These are phyloP conservation scores for Coriolopsis trogii DNA, from an alignment of 1,284 basidiomycete species.

Conservation along the genomic window DNA sequence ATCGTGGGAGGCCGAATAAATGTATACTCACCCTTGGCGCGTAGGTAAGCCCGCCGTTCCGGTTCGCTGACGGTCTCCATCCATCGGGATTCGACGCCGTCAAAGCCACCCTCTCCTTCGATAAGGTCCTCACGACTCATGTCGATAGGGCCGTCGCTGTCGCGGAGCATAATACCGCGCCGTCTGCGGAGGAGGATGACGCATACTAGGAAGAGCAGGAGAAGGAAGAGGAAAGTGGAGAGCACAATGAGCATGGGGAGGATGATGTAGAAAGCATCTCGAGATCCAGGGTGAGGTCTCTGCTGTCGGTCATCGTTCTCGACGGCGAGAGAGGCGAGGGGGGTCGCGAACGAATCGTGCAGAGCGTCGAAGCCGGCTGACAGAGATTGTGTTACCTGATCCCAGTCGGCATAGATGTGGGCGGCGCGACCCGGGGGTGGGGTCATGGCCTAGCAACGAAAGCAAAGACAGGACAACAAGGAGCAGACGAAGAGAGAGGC, in stretches of 20 bases:
- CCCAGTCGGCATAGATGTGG: slow-evolving; percentile 19
- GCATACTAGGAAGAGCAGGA: slow-evolving; percentile 88
- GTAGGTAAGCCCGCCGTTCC: slow-evolving; percentile 73
- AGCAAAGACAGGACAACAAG: slow-evolving; percentile 7
- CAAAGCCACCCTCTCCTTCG: slow-evolving; percentile 90
- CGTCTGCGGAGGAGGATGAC: slow-evolving; percentile 82
- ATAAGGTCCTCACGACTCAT: slow-evolving; percentile 89
- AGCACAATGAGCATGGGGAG: slow-evolving; percentile 92
- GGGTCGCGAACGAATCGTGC: slow-evolving; percentile 29
- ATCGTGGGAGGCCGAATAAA: slow-evolving; percentile 9
- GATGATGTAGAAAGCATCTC: slow-evolving; percentile 75
- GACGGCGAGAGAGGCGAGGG: slow-evolving; percentile 14
- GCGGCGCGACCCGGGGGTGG: slow-evolving; percentile 17
- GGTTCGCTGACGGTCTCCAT: slow-evolving; percentile 80
- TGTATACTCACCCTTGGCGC: slow-evolving; percentile 79
- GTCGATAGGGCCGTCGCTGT: slow-evolving; percentile 92
- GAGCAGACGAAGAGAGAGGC: slow-evolving; percentile 7
- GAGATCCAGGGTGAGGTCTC: slow-evolving; percentile 19
- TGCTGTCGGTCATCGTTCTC: slow-evolving; percentile 31
- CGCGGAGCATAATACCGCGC: slow-evolving; percentile 81
- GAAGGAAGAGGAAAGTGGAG: slow-evolving; percentile 89
- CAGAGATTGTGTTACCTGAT: slow-evolving; percentile 20
- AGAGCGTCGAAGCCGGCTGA: slow-evolving; percentile 29
- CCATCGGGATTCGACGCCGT: slow-evolving; percentile 92
- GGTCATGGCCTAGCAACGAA: slow-evolving; percentile 19